These are phyloP conservation scores for Nelumbo lutea DNA, from an alignment of 164 flowering plant genomes.

Conservation along the genomic window DNA sequence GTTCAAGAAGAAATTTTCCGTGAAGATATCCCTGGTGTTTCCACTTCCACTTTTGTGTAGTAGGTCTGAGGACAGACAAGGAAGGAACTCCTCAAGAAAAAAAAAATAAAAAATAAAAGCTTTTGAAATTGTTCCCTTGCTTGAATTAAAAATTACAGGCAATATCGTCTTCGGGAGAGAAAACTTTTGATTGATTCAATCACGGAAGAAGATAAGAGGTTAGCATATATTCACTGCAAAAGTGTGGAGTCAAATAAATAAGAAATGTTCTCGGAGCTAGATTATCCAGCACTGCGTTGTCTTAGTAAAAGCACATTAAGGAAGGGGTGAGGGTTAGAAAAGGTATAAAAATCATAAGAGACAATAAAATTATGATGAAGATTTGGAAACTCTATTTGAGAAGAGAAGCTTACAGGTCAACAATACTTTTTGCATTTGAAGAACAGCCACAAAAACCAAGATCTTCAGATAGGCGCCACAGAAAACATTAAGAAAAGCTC, in stretches of 20 bases:
- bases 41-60: too few species aligned
- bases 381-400: not conserved
- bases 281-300: not conserved
- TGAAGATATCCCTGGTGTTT: too few species aligned
- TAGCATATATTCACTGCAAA: not conserved
- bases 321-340: not conserved
- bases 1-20: not conserved
- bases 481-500: not conserved
- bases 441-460: conserved; percentile 2
- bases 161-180: not conserved
- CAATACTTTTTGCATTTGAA: not conserved
- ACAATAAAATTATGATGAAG: not conserved
- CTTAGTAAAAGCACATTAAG: not conserved
- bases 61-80: too few species aligned
- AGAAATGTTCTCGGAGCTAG: not conserved
- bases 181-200: not conserved
- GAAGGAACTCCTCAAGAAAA: not conserved
- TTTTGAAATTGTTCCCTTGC: not conserved
- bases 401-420: not conserved
- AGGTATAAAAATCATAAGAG: not conserved
- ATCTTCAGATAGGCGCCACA: not conserved
- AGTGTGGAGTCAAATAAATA: not conserved
- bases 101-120: not conserved
- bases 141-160: not conserved
- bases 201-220: not conserved